A percentile compares a stretch with the other conserved stretches of the same genome.
Conservation (phyloP, 2,329 filamentous ascomycete species). For the Fusarium newnesense region DNA sequence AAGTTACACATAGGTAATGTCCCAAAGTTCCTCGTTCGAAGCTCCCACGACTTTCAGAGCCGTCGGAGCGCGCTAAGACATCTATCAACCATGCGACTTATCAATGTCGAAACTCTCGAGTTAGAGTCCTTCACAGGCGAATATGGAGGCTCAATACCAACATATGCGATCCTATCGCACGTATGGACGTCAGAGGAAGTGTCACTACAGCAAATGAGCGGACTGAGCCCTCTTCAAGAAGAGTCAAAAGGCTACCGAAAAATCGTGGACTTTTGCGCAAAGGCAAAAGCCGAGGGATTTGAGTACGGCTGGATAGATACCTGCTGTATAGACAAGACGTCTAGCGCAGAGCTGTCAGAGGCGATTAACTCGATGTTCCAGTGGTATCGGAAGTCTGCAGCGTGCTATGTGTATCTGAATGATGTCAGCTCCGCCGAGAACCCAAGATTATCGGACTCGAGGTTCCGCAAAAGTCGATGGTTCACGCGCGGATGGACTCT, state of each 20-base stretch:
- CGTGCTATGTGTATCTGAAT: conserved; percentile 7
- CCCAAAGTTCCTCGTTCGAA: not conserved
- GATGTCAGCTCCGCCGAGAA: not conserved
- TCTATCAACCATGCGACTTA: conserved; percentile 10
- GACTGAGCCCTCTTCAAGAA: not conserved
- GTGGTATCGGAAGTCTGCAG: conserved; percentile 6
- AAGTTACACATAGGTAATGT: not conserved
- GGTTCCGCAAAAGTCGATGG: conserved; percentile 11
- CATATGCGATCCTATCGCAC: conserved; percentile 13
- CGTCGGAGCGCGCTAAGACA: not conserved
- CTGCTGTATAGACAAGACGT: conserved; percentile 22
- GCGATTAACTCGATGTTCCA: conserved; percentile 16
- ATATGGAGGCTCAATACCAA: not conserved
- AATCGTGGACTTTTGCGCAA: conserved; percentile 11
- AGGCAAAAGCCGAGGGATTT: conserved; percentile 13
- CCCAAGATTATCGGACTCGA: not conserved
- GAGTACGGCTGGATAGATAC: conserved; percentile 19
- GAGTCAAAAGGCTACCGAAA: conserved; percentile 6
- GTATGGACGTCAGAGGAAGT: conserved; percentile 13
- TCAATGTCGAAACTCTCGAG: conserved; percentile 15
- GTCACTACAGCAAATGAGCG: not conserved
- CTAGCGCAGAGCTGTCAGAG: conserved; percentile 12
- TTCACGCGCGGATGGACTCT: conserved; percentile 15
- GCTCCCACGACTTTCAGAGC: not conserved
- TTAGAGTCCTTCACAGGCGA: conserved; percentile 15